phyloP scores from a whole-genome alignment of 129 eudicot genomes.

The Pseudognaphalium luteoalbum region DNA sequence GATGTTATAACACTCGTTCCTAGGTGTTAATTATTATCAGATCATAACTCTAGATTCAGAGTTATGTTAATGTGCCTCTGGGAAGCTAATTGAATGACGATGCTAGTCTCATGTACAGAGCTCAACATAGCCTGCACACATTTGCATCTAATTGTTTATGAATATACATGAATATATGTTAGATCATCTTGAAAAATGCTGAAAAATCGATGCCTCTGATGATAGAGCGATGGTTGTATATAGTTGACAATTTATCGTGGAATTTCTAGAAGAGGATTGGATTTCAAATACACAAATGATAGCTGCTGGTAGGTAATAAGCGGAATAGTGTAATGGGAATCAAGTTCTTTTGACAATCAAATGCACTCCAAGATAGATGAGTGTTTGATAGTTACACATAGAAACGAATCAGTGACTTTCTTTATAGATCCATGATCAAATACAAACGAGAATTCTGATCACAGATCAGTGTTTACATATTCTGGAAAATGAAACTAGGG shows the following conservation, averaged over 20 bases:
- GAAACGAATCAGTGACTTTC: background rate
- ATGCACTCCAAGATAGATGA: too few species aligned
- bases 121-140: background rate
- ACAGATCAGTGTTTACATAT: background rate
- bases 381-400: background rate
- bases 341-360: too few species aligned
- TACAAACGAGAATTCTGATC: background rate
- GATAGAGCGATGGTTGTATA: background rate
- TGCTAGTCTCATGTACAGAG: background rate
- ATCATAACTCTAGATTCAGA: background rate
- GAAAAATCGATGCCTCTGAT: background rate
- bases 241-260: background rate
- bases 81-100: background rate
- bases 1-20: background rate
- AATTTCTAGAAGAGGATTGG: background rate
- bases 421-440: background rate
- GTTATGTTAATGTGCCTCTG: background rate
- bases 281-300: background rate
- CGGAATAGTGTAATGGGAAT: background rate
- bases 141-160: background rate
- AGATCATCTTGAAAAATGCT: background rate
- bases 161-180: background rate
- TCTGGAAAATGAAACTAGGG: background rate
- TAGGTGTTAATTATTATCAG: background rate
- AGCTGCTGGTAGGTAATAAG: background rate